Evolutionary conservation across 2,329 filamentous ascomycete species (phyloP).

Genomic region (Colletotrichum sansevieriae): DNA sequence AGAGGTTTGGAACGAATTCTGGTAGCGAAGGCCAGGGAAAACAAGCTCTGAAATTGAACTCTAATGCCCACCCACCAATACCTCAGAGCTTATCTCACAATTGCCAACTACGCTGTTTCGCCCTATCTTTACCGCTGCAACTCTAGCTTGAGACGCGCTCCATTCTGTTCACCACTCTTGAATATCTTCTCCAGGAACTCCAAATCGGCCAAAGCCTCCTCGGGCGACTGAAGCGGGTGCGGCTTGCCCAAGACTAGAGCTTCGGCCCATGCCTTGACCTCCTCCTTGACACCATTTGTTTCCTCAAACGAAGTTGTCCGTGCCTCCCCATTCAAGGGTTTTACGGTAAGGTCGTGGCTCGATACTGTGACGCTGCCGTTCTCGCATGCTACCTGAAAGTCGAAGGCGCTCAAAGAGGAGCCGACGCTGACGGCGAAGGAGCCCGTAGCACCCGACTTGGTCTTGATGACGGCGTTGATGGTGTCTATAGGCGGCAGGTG

Average conservation of each 20-base stretch:
- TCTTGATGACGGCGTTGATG: slow-evolving; percentile 69
- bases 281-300: slow-evolving; percentile 67
- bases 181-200: slow-evolving; percentile 69
- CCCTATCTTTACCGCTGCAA: slow-evolving; percentile 47
- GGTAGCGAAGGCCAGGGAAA: slow-evolving; percentile 26
- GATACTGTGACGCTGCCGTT: slow-evolving; percentile 65
- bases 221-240: slow-evolving; percentile 65
- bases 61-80: slow-evolving; percentile 25
- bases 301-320: slow-evolving; percentile 58
- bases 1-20: slow-evolving; percentile 68
- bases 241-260: slow-evolving; percentile 60
- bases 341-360: slow-evolving; percentile 59
- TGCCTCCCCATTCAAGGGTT: slow-evolving; percentile 51
- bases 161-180: slow-evolving; percentile 59
- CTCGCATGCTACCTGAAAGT: slow-evolving; percentile 71
- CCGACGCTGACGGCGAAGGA: slow-evolving; percentile 71
- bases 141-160: slow-evolving; percentile 55
- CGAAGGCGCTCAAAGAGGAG: slow-evolving; percentile 64
- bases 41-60: slow-evolving; percentile 40
- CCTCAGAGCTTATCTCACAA: slow-evolving; percentile 12
- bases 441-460: slow-evolving; percentile 67
- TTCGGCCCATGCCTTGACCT: slow-evolving; percentile 73
- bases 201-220: slow-evolving; percentile 72
- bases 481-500: slow-evolving; percentile 77
- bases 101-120: background rate